A percentile compares a stretch with the other conserved stretches of the same genome.
These are phyloP conservation scores for Diutina siamensis DNA, from an alignment of 1,139 yeast species.

Conservation along the genomic window DNA sequence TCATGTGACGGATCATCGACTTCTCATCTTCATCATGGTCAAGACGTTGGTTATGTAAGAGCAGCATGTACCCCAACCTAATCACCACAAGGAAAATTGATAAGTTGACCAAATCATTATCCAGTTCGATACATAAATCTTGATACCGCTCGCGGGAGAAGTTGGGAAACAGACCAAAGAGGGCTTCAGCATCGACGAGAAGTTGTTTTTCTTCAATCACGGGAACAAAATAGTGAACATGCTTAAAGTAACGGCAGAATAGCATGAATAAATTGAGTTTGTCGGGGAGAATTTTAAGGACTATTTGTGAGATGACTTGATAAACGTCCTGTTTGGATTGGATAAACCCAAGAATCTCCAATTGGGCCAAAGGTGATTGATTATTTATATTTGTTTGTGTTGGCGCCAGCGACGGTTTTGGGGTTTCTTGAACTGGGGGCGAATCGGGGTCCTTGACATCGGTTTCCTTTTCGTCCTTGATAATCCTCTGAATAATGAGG, in stretches of 20 bases:
- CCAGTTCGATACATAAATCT: neutral
- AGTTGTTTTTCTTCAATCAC: neutral
- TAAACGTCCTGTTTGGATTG: neutral
- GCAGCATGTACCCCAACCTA: constrained; percentile 1
- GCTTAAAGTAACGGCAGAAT: constrained; percentile 11
- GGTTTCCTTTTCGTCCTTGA: neutral
- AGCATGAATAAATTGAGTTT: constrained; percentile 4
- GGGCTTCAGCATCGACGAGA: neutral
- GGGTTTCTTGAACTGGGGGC: neutral
- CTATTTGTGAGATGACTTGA: neutral
- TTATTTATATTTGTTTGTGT: neutral
- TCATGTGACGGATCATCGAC: neutral
- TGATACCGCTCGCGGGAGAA: constrained; percentile 1
- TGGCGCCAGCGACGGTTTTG: neutral
- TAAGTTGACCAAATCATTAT: neutral
- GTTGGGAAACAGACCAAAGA: neutral
- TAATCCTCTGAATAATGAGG: neutral
- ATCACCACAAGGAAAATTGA: neutral
- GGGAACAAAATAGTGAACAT: constrained; percentile 19
- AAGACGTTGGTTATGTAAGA: neutral
- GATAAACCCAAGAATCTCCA: too few relatives aligned
- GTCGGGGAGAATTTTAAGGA: neutral
- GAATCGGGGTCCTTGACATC: constrained; percentile 9
- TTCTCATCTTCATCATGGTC: constrained; percentile 4
- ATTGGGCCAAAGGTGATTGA: neutral